phyloP scores from a whole-genome alignment of 169 alveolate genomes.

The Babesia divergens region DNA sequence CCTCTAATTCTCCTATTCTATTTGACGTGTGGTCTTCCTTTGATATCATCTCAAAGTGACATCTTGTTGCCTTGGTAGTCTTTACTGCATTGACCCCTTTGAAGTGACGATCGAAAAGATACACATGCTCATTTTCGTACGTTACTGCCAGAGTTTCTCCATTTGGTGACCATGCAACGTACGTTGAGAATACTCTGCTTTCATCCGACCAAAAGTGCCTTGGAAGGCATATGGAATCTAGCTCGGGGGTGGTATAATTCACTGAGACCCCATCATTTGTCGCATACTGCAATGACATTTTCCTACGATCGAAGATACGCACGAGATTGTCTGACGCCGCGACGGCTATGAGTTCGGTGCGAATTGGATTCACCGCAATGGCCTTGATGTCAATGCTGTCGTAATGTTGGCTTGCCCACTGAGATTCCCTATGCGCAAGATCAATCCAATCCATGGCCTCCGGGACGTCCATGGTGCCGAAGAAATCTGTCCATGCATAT shows the following conservation, averaged over 20 bases:
- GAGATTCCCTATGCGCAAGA: slow-evolving; percentile 12
- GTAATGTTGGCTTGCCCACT: slow-evolving; percentile 20
- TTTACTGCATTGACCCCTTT: slow-evolving; percentile 28
- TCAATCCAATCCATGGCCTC: slow-evolving; percentile 11
- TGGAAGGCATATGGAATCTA: slow-evolving; percentile 58
- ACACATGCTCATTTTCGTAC: slow-evolving; percentile 58
- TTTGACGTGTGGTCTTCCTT: not conserved
- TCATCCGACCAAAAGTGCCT: slow-evolving; percentile 57
- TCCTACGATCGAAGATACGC: slow-evolving; percentile 68
- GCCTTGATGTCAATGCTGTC: slow-evolving; percentile 51
- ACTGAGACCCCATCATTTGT: slow-evolving; percentile 23
- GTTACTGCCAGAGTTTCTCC: slow-evolving; percentile 61
- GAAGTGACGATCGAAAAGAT: slow-evolving; percentile 48
- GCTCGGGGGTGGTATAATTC: slow-evolving; percentile 46
- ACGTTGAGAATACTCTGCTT: slow-evolving; percentile 17
- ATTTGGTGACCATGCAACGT: slow-evolving; percentile 47
- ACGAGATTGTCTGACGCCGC: slow-evolving; percentile 67
- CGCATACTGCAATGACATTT: slow-evolving; percentile 22
- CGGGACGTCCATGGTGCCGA: not conserved
- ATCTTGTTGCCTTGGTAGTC: slow-evolving; percentile 2
- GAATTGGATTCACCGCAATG: slow-evolving; percentile 62
- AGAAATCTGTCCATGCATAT: slow-evolving; percentile 1
- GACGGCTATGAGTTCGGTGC: slow-evolving; percentile 55
- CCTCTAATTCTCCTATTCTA: slow-evolving; percentile 2
- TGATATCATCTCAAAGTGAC: not conserved